These are phyloP conservation scores for Aureobasidium sp. DNA, from an alignment of 2,329 filamentous ascomycete species.

Conservation along the genomic window DNA sequence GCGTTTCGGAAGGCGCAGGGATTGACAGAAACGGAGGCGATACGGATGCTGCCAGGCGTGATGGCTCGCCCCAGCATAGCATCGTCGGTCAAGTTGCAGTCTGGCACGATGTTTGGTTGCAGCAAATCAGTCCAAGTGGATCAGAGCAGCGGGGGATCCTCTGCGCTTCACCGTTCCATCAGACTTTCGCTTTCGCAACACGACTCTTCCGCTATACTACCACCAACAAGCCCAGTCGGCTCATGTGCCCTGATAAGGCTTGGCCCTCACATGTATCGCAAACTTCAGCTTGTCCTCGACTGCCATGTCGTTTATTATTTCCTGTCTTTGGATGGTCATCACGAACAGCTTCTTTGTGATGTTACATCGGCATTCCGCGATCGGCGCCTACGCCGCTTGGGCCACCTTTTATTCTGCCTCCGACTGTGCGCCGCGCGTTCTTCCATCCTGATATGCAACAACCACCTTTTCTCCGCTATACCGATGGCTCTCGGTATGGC, in stretches of 20 bases:
- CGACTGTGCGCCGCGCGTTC: neutral
- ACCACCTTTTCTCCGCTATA: neutral
- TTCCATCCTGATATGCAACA: neutral
- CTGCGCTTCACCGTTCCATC: constrained; percentile 11
- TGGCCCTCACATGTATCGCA: neutral
- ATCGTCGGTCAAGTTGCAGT: constrained; percentile 6
- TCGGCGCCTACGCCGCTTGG: neutral
- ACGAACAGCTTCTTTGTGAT: neutral
- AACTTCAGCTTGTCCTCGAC: neutral
- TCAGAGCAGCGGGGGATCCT: neutral
- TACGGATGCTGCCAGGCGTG: constrained; percentile 10
- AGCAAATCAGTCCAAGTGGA: constrained; percentile 1
- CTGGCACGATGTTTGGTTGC: constrained; percentile 1
- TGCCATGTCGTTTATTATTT: neutral
- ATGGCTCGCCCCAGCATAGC: constrained; percentile 9
- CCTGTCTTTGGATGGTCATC: neutral
- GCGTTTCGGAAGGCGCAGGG: neutral
- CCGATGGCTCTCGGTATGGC: neutral
- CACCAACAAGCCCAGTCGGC: neutral
- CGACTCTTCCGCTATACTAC: neutral
- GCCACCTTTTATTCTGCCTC: neutral
- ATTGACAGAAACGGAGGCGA: neutral
- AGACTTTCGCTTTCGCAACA: neutral
- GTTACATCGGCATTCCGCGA: constrained; percentile 11
- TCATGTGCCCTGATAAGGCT: neutral